A percentile compares a stretch with the other conserved stretches of the same genome.
Evolutionary conservation across 2,329 filamentous ascomycete genomes (phyloP).

Genomic region (Tolypocladium inflatum): DNA sequence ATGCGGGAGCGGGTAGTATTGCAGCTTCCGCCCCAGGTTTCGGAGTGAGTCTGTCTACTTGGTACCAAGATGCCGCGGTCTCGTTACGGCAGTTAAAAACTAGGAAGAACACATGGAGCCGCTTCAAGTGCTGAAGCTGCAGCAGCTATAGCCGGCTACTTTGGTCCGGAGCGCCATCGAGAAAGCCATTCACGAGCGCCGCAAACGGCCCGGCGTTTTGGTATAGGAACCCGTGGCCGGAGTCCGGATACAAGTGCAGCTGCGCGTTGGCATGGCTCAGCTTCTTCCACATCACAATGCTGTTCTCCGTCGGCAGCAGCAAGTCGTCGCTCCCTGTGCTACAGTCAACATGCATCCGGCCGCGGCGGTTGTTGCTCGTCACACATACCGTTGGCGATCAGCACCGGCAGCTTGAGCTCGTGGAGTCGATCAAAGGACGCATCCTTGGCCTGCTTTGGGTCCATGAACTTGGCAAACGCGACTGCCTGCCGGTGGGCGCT

Average conservation of each 20-base stretch:
- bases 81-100: background rate
- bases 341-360: background rate
- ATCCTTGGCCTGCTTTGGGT: constrained; percentile 19
- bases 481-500: constrained; percentile 19
- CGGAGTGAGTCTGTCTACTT: background rate
- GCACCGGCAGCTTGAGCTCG: constrained; percentile 23
- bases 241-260: constrained; percentile 24
- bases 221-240: constrained; percentile 25
- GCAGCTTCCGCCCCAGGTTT: background rate
- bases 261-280: constrained; percentile 18
- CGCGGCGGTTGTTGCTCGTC: background rate
- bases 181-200: constrained; percentile 20
- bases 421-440: constrained; percentile 22
- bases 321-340: constrained; percentile 22
- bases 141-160: constrained; percentile 2
- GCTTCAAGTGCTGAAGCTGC: background rate
- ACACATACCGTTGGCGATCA: constrained; percentile 28
- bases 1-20: background rate
- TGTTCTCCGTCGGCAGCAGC: constrained; percentile 26
- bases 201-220: constrained; percentile 23
- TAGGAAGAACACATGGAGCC: background rate
- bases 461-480: constrained; percentile 25
- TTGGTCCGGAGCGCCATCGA: constrained; percentile 7
- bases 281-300: constrained; percentile 26
- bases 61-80: background rate